Conservation (phyloP, 352 stramenopile genomes). For the Blastocystis sp. region DNA sequence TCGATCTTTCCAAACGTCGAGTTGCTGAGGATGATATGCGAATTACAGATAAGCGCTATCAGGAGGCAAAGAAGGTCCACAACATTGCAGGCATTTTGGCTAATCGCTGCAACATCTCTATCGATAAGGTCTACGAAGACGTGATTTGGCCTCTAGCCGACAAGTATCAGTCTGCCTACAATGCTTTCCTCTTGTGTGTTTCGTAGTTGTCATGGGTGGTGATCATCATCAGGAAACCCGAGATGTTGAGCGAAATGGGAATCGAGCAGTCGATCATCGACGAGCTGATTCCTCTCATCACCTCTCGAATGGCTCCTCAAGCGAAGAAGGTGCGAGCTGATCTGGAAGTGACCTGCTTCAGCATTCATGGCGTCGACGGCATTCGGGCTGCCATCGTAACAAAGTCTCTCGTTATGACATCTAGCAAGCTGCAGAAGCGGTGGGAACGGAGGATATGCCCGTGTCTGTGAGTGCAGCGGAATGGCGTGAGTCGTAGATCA, state of each 20-base stretch:
- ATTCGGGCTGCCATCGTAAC: slow-evolving; percentile 84
- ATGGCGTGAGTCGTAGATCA: slow-evolving; percentile 71
- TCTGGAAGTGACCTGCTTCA: slow-evolving; percentile 99
- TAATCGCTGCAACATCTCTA: slow-evolving; percentile 69
- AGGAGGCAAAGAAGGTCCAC: slow-evolving; percentile 99
- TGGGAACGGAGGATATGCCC: slow-evolving; percentile 78
- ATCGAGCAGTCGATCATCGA: slow-evolving; percentile 74
- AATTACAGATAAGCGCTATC: slow-evolving; percentile 96
- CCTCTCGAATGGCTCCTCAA: slow-evolving; percentile 89
- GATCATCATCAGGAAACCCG: slow-evolving; percentile 62
- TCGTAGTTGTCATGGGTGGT: slow-evolving; percentile 65
- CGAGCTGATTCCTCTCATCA: slow-evolving; percentile 89
- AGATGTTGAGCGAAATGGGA: slow-evolving; percentile 84
- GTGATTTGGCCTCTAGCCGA: slow-evolving; percentile 97
- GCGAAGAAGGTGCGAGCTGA: slow-evolving; percentile 98
- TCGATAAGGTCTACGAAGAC: slow-evolving; percentile 79
- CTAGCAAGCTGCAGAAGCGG: slow-evolving; percentile 69
- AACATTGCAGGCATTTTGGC: slow-evolving; percentile 80
- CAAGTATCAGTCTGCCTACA: slow-evolving; percentile 96
- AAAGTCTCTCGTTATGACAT: slow-evolving; percentile 64
- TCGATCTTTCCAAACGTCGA: slow-evolving; percentile 97
- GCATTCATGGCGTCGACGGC: slow-evolving; percentile 96
- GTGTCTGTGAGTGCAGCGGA: slow-evolving; percentile 71
- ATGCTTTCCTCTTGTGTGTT: slow-evolving; percentile 92
- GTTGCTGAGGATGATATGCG: slow-evolving; percentile 96